Base-by-base conservation (phyloP, 1,284 basidiomycete genomes). In the Trametes versicolor region DNA sequence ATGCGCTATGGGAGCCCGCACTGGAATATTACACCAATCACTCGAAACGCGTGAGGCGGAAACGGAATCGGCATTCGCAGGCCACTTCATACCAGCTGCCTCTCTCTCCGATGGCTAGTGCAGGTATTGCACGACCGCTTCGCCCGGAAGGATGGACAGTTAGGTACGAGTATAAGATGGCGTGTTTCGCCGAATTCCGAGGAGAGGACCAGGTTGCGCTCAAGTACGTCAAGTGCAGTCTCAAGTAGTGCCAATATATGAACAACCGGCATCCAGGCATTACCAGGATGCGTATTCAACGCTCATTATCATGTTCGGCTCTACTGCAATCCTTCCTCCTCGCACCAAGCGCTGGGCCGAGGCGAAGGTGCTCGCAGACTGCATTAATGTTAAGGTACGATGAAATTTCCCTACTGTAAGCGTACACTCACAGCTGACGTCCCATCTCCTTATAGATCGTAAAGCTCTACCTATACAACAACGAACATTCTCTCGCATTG, bases 261-360 rank as follows among this genome's bases (percentile, higher is more conserved):
- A 50, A 53, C 43, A 34, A 9, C 36, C 19, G 48, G 39, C 50
- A 51, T 57, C 71, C 73, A 96, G 93, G 71, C 94, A 97, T 75
- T 97, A 96, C 73, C 95, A 97, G 77, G 95, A 97, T 72, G 93
- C 94, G 25, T 97, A 96, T 80, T 86, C 86, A 49, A 90, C 87
- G 58, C 80, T 98, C 15, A 82, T 90, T 37, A 87, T 90, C 52
- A 95, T 97, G 91, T 97, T 98, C 74, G 88, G 91, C 0, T 94
- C 94, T 4, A 93, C 93, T 4, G 88, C 89, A 0, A 91, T 94
- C 60, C 77, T 98, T 4, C 94, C 94, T 0, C 96, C 97, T 4
- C 86, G 97, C 3, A 98, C 97, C 0, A 99, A 99, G 76, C 86
- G 97, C 34, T 99, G 97, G 97, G 96, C 97, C 4, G 97, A 99